phyloP scores from a whole-genome alignment of 768 basidiomycete genomes.

The Chalciporus chontae region DNA sequence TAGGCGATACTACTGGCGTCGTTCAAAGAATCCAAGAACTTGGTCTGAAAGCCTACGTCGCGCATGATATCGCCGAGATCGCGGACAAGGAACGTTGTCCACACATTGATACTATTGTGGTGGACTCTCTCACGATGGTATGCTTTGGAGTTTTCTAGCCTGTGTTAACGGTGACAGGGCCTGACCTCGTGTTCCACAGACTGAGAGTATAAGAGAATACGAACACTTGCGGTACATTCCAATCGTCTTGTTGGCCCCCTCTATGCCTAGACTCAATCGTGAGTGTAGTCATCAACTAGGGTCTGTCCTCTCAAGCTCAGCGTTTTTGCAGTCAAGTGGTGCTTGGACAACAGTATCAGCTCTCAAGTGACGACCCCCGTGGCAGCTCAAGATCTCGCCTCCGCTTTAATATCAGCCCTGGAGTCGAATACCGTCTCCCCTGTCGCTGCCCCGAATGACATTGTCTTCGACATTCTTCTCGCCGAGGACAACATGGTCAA shows the following conservation, averaged over 20 bases:
- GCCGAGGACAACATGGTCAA: constrained; percentile 97
- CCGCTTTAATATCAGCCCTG: constrained; percentile 89
- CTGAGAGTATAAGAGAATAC: constrained; percentile 83
- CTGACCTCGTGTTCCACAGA: constrained; percentile 45
- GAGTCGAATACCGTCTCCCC: constrained; percentile 93
- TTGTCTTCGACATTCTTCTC: constrained; percentile 87
- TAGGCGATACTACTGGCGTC: constrained; percentile 72
- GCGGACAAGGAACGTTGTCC: constrained; percentile 77
- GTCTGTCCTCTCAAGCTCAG: constrained; percentile 6
- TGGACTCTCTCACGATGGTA: constrained; percentile 84
- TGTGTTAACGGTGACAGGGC: not conserved
- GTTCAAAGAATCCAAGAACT: constrained; percentile 75
- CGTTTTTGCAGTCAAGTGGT: constrained; percentile 77
- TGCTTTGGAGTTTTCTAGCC: constrained; percentile 30
- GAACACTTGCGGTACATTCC: constrained; percentile 97
- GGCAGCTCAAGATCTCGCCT: constrained; percentile 81
- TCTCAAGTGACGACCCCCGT: constrained; percentile 93
- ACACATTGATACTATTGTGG: constrained; percentile 92
- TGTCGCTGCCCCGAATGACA: constrained; percentile 79
- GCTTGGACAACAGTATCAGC: constrained; percentile 92
- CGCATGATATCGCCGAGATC: constrained; percentile 78
- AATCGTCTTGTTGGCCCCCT: constrained; percentile 84
- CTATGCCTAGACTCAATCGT: constrained; percentile 73
- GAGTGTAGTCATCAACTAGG: constrained; percentile 27
- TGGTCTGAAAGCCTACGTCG: constrained; percentile 71